These are phyloP conservation scores for Neurospora cerealis DNA, from an alignment of 495 filamentous ascomycete genomes.

Conservation along the genomic window DNA sequence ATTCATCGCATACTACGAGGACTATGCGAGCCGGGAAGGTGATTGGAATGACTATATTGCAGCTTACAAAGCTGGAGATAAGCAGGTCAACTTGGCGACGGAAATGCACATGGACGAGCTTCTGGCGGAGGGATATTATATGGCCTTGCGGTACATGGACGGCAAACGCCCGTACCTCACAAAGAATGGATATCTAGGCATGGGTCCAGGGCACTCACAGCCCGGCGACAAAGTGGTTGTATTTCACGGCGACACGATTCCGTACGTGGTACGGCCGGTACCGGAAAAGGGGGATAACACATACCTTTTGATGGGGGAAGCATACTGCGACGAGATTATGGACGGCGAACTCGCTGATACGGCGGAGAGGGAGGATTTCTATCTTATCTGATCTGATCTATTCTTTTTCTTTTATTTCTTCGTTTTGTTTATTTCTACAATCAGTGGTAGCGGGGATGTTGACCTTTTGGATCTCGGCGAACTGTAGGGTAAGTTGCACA, in stretches of 20 bases:
- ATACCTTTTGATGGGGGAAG: slow-evolving; percentile 5
- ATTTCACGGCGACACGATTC: slow-evolving; percentile 6
- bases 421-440: background rate
- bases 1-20: background rate
- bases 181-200: slow-evolving; percentile 4
- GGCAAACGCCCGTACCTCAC: slow-evolving; percentile 6
- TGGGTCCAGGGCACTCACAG: background rate
- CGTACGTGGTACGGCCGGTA: slow-evolving; percentile 7
- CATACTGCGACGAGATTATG: slow-evolving; percentile 11
- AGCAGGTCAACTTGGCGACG: background rate
- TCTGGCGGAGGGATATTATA: background rate
- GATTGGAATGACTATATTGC: fast-evolving
- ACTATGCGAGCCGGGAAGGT: background rate
- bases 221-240: slow-evolving; percentile 8
- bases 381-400: background rate
- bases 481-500: background rate
- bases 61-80: background rate
- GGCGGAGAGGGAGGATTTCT: background rate
- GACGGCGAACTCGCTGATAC: slow-evolving; percentile 1
- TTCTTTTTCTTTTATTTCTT: background rate
- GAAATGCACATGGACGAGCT: background rate
- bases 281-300: background rate
- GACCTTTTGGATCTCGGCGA: background rate
- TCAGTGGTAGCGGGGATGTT: background rate
- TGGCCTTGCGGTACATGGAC: background rate